Evolutionary conservation across 345 rosid genomes (phyloP).

Genomic region (sweet orange (Citrus sinensis)): DVS_A1.0 CM039169.1:18018001-18018500

Average conservation of each 20-base stretch:
- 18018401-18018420: background rate
- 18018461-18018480: background rate
- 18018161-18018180: no score
- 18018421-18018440: background rate
- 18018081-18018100: conserved; percentile 18
- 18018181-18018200: no score
- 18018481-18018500: background rate
- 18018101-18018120: conserved; percentile 17
- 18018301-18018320: no score
- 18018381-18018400: background rate
- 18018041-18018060: conserved; percentile 3
- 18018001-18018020: conserved; percentile 18
- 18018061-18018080: conserved; percentile 16
- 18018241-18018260: no score
- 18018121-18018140: conserved; percentile 5
- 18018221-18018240: no score
- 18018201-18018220: no score
- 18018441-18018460: background rate
- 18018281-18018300: no score
- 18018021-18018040: background rate
- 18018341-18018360: background rate
- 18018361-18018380: background rate
- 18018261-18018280: no score
- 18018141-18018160: conserved; percentile 15
- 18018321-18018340: background rate